Evolutionary conservation across 208 protist species (phyloP).

Genomic region (Trypanosoma caninum): DNA sequence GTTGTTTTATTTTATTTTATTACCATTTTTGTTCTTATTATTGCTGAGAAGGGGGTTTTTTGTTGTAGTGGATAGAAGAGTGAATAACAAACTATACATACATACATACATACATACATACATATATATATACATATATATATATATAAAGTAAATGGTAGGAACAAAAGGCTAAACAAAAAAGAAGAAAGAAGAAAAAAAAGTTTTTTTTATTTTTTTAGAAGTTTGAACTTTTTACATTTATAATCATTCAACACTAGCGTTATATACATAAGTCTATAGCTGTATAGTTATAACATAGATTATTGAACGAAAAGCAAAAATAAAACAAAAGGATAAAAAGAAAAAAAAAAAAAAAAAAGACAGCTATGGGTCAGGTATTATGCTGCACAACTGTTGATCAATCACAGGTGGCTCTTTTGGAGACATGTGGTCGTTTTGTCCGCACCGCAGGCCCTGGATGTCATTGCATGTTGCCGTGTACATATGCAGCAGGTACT

Average conservation of each 20-base stretch:
- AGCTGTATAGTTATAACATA: not conserved
- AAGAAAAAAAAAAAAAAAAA: slow-evolving; percentile 10
- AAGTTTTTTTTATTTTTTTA: too few species aligned
- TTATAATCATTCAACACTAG: too few species aligned
- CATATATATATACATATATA: too few species aligned
- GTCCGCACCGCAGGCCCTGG: slow-evolving; percentile 44
- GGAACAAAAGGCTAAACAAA: too few species aligned
- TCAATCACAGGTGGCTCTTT: slow-evolving; percentile 56
- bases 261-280: not conserved
- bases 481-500: slow-evolving; percentile 22
- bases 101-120: too few species aligned
- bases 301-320: not conserved
- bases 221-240: too few species aligned
- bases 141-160: too few species aligned
- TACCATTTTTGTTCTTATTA: not conserved
- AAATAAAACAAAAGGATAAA: not conserved
- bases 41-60: not conserved
- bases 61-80: not conserved
- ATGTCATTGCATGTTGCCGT: slow-evolving; percentile 52
- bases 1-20: not conserved
- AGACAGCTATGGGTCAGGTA: slow-evolving; percentile 13
- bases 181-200: too few species aligned
- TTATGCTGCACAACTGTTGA: slow-evolving; percentile 37
- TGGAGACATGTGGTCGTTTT: slow-evolving; percentile 66
- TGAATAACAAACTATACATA: too few species aligned